phyloP scores from a whole-genome alignment of 768 basidiomycete species.

The Mycena epipterygia region DNA sequence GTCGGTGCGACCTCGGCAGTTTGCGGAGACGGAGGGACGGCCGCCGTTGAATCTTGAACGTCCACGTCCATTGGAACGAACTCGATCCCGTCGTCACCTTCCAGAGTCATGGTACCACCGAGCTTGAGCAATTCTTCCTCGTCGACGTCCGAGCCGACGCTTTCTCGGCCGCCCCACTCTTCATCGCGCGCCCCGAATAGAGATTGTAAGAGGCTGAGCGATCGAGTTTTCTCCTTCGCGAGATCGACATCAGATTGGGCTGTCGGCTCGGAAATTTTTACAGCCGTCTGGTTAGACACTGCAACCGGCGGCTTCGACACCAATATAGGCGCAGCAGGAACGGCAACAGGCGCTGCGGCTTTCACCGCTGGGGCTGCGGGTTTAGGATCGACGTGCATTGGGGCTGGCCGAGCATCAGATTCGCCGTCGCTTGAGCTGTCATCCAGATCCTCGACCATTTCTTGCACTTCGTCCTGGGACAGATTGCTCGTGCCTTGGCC shows the following conservation, averaged over 20 bases:
- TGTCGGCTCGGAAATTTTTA: conserved; percentile 11
- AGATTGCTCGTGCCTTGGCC: conserved; percentile 12
- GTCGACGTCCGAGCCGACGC: conserved; percentile 69
- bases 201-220: conserved; percentile 63
- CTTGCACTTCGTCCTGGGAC: conserved; percentile 6
- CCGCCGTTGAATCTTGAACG: not conserved
- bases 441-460: conserved; percentile 34
- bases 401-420: conserved; percentile 10
- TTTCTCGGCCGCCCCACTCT: conserved; percentile 75
- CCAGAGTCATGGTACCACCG: conserved; percentile 36
- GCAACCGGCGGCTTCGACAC: not conserved
- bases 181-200: conserved; percentile 65
- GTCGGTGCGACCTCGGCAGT: conserved; percentile 13
- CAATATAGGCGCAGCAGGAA: conserved; percentile 19
- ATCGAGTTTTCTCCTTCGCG: conserved; percentile 57
- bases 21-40: not conserved
- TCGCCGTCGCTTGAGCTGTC: conserved; percentile 34
- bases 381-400: not conserved
- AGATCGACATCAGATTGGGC: conserved; percentile 45
- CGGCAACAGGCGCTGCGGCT: not conserved
- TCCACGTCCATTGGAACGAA: conserved; percentile 49
- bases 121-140: conserved; percentile 49
- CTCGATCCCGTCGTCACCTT: conserved; percentile 49
- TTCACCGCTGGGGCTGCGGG: not conserved
- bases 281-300: conserved; percentile 30